Conservation (phyloP, 768 basidiomycete genomes). For the Boletus coccyginus region DNA sequence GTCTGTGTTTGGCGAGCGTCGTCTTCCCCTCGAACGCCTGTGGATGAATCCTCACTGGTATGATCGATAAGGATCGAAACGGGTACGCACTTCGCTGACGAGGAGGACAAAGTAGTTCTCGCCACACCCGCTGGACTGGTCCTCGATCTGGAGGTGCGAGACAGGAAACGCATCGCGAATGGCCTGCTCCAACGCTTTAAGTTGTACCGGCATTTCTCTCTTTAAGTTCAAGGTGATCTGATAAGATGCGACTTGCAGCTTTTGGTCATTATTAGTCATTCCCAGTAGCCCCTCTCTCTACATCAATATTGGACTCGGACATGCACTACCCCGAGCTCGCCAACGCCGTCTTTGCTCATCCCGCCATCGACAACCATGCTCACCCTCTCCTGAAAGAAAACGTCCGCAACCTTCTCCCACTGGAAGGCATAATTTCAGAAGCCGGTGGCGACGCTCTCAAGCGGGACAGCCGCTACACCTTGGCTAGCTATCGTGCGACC, state of each 20-base stretch:
- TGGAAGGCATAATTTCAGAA: conserved; percentile 68
- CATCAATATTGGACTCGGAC: no score
- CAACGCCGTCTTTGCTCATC: conserved; percentile 31
- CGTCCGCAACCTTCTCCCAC: conserved; percentile 44
- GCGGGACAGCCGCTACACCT: conserved; percentile 50
- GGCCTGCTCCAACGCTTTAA: conserved; percentile 53
- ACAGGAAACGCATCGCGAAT: conserved; percentile 65
- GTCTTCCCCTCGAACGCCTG: conserved; percentile 77
- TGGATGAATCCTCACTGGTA: not conserved
- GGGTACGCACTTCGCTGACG: conserved; percentile 63
- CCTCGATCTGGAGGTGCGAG: conserved; percentile 67
- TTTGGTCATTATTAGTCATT: conserved; percentile 4
- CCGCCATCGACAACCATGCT: conserved; percentile 78
- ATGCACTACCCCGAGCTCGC: conserved; percentile 17
- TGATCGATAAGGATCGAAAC: not conserved
- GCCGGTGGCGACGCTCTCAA: conserved; percentile 51
- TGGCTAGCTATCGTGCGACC: conserved; percentile 59
- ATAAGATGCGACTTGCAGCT: conserved; percentile 6
- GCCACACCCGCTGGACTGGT: conserved; percentile 79
- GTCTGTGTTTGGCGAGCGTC: conserved; percentile 73
- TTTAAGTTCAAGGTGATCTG: conserved; percentile 8
- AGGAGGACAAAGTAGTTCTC: conserved; percentile 72
- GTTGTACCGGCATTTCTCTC: conserved; percentile 57
- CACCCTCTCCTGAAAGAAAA: conserved; percentile 60
- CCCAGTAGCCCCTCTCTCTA: not conserved